Evolutionary conservation across 345 rosid species (phyloP).

Genomic region (Aquilaria sinensis): DNA sequence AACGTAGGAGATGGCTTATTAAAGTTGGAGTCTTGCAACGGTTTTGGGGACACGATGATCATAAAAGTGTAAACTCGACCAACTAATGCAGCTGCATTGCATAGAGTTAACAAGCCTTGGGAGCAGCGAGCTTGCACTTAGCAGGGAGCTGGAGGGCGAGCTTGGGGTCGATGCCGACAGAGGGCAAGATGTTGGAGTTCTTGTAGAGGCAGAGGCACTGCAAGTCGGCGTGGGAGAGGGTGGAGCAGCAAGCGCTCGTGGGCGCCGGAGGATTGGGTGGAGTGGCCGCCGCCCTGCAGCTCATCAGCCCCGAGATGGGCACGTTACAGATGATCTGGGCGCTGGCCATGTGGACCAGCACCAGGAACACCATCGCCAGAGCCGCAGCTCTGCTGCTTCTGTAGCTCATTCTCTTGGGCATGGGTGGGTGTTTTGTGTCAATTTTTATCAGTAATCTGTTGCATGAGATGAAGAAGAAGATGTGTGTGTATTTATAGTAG

Average conservation of each 20-base stretch:
- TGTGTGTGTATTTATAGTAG: no score
- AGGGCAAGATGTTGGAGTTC: constrained; percentile 40
- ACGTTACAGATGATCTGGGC: constrained; percentile 44
- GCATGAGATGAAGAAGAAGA: no score
- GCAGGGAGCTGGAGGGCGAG: constrained; percentile 49
- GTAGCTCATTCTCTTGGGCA: no score
- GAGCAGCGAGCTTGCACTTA: constrained; percentile 40
- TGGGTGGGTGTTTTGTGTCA: no score
- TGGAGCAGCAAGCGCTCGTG: constrained; percentile 29
- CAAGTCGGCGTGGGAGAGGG: constrained; percentile 36
- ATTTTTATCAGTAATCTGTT: no score
- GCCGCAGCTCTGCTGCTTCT: no score
- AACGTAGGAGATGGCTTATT: no score
- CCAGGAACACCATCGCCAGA: no score
- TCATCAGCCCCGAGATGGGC: constrained; percentile 23
- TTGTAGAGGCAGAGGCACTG: constrained; percentile 48
- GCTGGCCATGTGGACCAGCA: not conserved
- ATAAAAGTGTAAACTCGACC: no score
- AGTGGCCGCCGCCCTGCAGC: constrained; percentile 42
- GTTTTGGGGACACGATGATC: no score
- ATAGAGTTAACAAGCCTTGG: constrained; percentile 25
- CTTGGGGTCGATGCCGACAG: constrained; percentile 49
- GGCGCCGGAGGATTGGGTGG: constrained; percentile 41
- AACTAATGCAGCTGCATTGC: no score
- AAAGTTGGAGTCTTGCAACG: no score